These are phyloP conservation scores for Pulicaria dysenterica DNA, from an alignment of 129 eudicot species.

Conservation along the genomic window DNA sequence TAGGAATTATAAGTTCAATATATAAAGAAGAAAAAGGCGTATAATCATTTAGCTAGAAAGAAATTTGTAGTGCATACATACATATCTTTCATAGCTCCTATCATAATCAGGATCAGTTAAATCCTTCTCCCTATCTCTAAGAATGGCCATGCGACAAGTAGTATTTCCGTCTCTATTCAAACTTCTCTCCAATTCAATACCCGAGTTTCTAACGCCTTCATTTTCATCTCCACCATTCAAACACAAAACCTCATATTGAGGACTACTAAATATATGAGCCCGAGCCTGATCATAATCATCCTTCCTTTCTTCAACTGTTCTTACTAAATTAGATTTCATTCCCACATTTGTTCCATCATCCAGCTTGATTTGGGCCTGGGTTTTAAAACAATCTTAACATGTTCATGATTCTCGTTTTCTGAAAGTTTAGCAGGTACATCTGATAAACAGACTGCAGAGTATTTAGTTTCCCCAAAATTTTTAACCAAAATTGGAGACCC, in stretches of 20 bases:
- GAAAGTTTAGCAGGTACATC: constrained; percentile 67
- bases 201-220: constrained; percentile 46
- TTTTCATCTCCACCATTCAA: constrained; percentile 53
- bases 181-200: too few relatives aligned
- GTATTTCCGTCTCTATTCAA: constrained; percentile 56
- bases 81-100: constrained; percentile 86
- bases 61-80: too few relatives aligned
- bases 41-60: too few relatives aligned
- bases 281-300: constrained; percentile 94
- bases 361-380: constrained; percentile 70
- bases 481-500: constrained; percentile 70
- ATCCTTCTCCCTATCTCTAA: constrained; percentile 93
- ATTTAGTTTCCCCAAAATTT: constrained; percentile 53
- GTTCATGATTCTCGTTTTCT: constrained; percentile 67
- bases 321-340: constrained; percentile 43
- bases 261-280: constrained; percentile 87
- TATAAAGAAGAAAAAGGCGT: too few relatives aligned
- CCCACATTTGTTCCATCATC: constrained; percentile 55
- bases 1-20: too few relatives aligned
- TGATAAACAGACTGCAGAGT: too few relatives aligned
- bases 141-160: constrained; percentile 87
- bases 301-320: constrained; percentile 93
- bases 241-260: constrained; percentile 55
- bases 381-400: constrained; percentile 66
- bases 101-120: constrained; percentile 94